These are phyloP conservation scores for Sarocladiaceae sp. DNA, from an alignment of 2,329 filamentous ascomycete species.

Conservation along the genomic window DNA sequence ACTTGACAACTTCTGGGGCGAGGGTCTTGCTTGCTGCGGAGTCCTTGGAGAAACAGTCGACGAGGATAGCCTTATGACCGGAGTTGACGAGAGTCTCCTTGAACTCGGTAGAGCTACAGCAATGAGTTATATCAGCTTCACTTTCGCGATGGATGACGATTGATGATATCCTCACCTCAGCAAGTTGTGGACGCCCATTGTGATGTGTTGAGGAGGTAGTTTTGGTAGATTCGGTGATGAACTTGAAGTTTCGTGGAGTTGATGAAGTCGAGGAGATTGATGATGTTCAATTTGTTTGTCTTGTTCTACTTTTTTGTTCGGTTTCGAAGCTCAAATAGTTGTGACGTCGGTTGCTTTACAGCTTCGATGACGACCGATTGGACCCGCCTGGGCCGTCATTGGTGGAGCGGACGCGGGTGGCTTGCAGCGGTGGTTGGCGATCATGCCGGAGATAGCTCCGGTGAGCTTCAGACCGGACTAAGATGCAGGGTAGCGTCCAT, in stretches of 20 bases:
- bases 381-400: neutral
- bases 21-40: neutral
- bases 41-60: slow-evolving; percentile 4
- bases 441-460: neutral
- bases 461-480: too few species aligned
- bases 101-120: slow-evolving; percentile 3
- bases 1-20: slow-evolving; percentile 2
- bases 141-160: too few species aligned
- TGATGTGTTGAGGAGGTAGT: neutral
- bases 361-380: slow-evolving; percentile 2
- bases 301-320: too few species aligned
- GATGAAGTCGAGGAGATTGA: neutral
- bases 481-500: too few species aligned
- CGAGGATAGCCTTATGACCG: slow-evolving; percentile 1
- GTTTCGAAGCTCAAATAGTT: neutral
- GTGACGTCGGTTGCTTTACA: neutral
- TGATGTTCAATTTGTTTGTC: too few species aligned
- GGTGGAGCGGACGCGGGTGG: neutral
- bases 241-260: neutral
- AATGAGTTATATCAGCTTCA: too few species aligned
- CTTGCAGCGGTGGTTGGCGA: neutral
- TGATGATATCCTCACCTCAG: neutral
- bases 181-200: slow-evolving; percentile 9
- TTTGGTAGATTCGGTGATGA: neutral
- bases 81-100: slow-evolving; percentile 9